These are phyloP conservation scores for Cyamopsis tetragonoloba DNA, from an alignment of 306 rosid genomes.

Conservation along the genomic window DNA sequence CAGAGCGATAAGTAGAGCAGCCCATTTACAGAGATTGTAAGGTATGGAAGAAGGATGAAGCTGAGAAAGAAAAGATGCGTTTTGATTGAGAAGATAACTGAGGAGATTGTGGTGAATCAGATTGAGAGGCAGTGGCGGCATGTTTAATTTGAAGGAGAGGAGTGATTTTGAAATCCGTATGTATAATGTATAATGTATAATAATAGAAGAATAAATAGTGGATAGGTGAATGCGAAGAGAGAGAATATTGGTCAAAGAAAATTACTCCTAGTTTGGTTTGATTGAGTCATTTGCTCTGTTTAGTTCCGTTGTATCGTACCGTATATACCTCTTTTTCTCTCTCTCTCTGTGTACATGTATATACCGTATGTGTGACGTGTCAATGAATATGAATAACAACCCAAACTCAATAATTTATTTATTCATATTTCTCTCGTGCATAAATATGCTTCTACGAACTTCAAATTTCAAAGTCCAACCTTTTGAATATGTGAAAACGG, in stretches of 20 bases:
- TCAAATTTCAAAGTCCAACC: neutral
- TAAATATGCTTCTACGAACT: neutral
- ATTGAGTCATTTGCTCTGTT: neutral
- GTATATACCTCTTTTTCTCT: too few relatives aligned
- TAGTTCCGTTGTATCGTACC: too few relatives aligned
- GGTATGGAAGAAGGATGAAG: conserved; percentile 28
- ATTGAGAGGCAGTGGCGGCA: conserved; percentile 52
- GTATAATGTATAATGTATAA: too few relatives aligned
- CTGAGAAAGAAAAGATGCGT: conserved; percentile 31
- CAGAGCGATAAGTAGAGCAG: conserved; percentile 56
- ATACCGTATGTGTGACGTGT: neutral
- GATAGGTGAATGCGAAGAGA: neutral
- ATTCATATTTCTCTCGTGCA: neutral
- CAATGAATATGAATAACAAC: neutral
- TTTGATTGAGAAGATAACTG: conserved; percentile 31
- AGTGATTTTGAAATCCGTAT: too few relatives aligned
- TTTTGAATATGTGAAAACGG: neutral
- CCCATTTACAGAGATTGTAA: conserved; percentile 49
- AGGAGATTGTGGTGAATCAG: conserved; percentile 37
- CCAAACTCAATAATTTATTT: neutral
- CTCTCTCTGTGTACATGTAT: too few relatives aligned
- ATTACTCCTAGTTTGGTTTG: neutral
- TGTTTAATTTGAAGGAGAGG: conserved; percentile 4
- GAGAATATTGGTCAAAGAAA: conserved; percentile 25
- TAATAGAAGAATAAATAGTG: neutral